Evolutionary conservation across 179 eudicot species (phyloP), one percentile per base, ranked within the genome.

Genomic region (Dionaea muscipula): DNA sequence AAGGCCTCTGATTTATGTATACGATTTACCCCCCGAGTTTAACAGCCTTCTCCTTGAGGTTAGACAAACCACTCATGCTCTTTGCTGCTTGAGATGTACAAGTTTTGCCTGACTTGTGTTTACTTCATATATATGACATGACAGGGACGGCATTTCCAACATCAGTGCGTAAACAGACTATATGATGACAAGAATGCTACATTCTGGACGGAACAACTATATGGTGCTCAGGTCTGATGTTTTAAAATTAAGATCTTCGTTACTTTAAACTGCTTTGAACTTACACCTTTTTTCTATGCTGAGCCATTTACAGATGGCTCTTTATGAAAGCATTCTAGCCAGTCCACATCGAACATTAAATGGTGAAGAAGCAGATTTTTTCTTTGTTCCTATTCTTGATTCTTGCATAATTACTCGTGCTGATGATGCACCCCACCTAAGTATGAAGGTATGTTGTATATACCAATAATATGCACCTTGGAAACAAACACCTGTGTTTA

Each of bases 341-440:
- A 91, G 95, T 68, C 80, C 91, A 54, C 65, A 80, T 66, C 77
- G 98, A 65, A 91, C 98, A 39, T 50, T 82, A 68, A 75, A 91
- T 35, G 98, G 91, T 22, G 86, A 91, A 47, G 95, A 91, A 80
- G 98, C 98, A 55, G 95, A 91, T 63, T 91, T 79, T 66, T 91
- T 80, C 69, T 91, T 78, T 46, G 95, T 91, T 56, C 98, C 98
- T 35, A 80, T 87, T 43, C 95, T 86, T 67, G 95, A 86, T 76
- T 68, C 95, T 7, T 91, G 98, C 60, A 78, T 91, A 24, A 91
- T 91, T 56, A 78, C 78, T 55, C 87, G 98, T 33, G 95, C 85
- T 49, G 91, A 82, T 78, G 98, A 91, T 75, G 71, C 98, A 48
- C 98, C 95, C 15, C 86, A 91, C 70, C 60, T 86, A 31, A 81